Base-by-base conservation (phyloP, 1,139 yeast species). In the Wickerhamomyces sp. region DNA sequence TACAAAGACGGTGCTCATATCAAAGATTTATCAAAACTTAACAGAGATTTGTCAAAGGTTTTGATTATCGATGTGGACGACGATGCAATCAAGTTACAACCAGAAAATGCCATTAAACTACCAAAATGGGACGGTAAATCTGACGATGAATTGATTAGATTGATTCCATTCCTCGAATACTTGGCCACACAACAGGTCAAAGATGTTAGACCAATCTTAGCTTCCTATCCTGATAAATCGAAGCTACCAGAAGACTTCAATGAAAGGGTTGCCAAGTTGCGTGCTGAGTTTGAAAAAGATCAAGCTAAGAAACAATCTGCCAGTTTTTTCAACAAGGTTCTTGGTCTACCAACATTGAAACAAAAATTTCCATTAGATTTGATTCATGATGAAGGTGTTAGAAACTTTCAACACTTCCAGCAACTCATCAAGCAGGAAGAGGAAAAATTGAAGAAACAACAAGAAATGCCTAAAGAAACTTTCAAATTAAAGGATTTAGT, bases 101-200 rank as follows among this genome's bases (percentile, higher is more conserved):
- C 96, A 9, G 96, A 90, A 57, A 93, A 94, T 63, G 91, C 96
- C 15, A 78, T 94, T 53, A 82, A 88, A 54, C 72, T 89, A 66
- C 72, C 79, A 55, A 81, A 88, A 51, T 93, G 99, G 99, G 77
- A 77, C 50, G 99, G 99, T 53, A 72, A 72, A 52, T 76, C 88
- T 34, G 95, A 87, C 62, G 97, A 91, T 65, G 78, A 73, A 48
- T 76, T 93, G 60, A 75, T 93, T 59, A 76, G 76, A 58, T 72
- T 91, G 67, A 89, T 93, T 61, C 98, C 98, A 50, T 84, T 93
- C 69, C 79, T 93, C 60, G 99, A 93, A 69, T 94, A 89, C 72
- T 71, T 93, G 53, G 99, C 97, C 15, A 87, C 96, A 23, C 95
- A 89, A 65, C 94, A 88, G 51, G 76, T 87, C 56, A 79, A 79